A percentile compares a stretch with the other conserved stretches of the same genome.
These are phyloP conservation scores for Comarum palustre DNA, from an alignment of 306 rosid genomes.

Conservation along the genomic window DNA sequence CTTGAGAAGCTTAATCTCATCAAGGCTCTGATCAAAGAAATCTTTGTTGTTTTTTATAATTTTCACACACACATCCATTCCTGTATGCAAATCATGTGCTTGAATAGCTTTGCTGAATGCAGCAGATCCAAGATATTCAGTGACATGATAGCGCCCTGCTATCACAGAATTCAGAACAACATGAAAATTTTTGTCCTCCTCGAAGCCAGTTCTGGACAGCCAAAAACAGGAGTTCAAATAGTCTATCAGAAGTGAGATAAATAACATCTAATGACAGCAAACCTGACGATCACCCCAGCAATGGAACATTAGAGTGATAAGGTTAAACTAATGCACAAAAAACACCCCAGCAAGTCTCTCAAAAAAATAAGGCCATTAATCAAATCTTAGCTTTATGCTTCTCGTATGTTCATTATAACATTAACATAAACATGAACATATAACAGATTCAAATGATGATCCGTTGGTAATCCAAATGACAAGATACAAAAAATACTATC, in stretches of 20 bases:
- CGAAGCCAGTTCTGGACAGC: conserved; percentile 91
- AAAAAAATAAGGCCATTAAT: conserved; percentile 16
- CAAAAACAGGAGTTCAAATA: conserved; percentile 38
- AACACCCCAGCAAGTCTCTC: background rate
- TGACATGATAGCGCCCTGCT: conserved; percentile 98
- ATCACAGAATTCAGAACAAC: conserved; percentile 89
- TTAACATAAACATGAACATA: background rate
- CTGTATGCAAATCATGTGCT: conserved; percentile 95
- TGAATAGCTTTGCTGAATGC: conserved; percentile 99
- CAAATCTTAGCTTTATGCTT: background rate
- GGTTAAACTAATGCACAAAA: background rate
- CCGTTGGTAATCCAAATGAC: background rate
- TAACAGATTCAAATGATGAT: background rate
- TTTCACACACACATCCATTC: conserved; percentile 97
- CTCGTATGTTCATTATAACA: background rate
- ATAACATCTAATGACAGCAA: background rate
- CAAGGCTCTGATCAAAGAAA: conserved; percentile 98
- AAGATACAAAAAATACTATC: background rate
- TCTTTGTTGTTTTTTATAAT: conserved; percentile 99
- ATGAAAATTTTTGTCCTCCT: conserved; percentile 98
- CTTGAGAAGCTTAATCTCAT: conserved; percentile 98
- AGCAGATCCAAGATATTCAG: conserved; percentile 98
- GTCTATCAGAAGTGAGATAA: conserved; percentile 21
- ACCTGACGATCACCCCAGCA: background rate
- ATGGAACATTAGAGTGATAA: background rate